These are phyloP conservation scores for Tremella fuciformis DNA, from an alignment of 768 basidiomycete species.

Conservation along the genomic window DNA sequence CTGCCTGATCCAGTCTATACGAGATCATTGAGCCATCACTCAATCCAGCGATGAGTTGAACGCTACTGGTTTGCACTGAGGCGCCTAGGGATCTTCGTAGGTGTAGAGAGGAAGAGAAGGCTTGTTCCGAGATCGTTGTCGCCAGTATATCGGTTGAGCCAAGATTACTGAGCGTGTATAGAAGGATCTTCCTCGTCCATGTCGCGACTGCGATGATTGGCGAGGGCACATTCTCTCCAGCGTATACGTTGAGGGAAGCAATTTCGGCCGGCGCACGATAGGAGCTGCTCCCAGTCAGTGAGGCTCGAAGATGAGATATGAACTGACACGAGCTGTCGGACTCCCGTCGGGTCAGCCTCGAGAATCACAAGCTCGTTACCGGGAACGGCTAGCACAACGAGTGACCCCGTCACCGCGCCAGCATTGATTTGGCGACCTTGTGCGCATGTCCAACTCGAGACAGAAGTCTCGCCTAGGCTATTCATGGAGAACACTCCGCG, in stretches of 20 bases:
- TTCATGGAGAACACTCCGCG: no score
- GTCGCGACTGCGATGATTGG: conserved; percentile 32
- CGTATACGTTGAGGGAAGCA: conserved; percentile 11
- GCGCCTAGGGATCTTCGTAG: conserved; percentile 12
- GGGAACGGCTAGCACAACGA: conserved; percentile 17
- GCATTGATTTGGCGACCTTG: conserved; percentile 17
- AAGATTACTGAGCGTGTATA: conserved; percentile 29
- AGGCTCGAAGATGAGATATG: neutral
- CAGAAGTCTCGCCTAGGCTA: no score
- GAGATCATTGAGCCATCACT: conserved; percentile 43
- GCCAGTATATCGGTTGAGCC: conserved; percentile 11
- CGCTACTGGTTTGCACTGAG: conserved; percentile 14
- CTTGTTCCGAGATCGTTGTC: conserved; percentile 16
- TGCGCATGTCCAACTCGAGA: neutral
- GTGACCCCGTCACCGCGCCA: conserved; percentile 10
- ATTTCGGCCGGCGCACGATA: conserved; percentile 15
- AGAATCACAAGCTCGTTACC: conserved; percentile 18
- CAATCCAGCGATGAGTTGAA: conserved; percentile 41
- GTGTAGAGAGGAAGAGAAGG: conserved; percentile 22
- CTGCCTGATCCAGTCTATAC: conserved; percentile 26
- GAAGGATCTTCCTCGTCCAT: conserved; percentile 35
- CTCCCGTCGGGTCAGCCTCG: conserved; percentile 3
- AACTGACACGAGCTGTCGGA: conserved; percentile 20
- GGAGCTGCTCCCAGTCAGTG: conserved; percentile 1
- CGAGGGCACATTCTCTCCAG: conserved; percentile 9